A percentile compares a stretch with the other conserved stretches of the same genome.
These are phyloP conservation scores for Astrocystis sublimbata DNA, from an alignment of 495 filamentous ascomycete species.

Conservation along the genomic window DNA sequence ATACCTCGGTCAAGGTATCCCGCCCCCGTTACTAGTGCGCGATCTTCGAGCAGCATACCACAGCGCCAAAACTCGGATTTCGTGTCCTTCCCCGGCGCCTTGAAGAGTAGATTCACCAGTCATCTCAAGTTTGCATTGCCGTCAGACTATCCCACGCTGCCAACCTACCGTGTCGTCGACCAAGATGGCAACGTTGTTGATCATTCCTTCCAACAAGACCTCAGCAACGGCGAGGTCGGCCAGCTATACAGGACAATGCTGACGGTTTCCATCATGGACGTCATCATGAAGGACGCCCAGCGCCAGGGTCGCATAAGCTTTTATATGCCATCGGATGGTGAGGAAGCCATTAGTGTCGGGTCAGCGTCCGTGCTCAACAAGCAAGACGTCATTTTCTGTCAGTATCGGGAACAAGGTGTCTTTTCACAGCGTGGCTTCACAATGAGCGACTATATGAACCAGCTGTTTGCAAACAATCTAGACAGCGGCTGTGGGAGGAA, in stretches of 20 bases:
- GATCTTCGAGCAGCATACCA: slow-evolving; percentile 43
- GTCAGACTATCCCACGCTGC: slow-evolving; percentile 65
- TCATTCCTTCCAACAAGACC: slow-evolving; percentile 60
- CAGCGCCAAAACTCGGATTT: slow-evolving; percentile 70
- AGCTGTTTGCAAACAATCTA: slow-evolving; percentile 86
- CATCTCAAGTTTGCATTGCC: slow-evolving; percentile 74
- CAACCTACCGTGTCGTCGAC: slow-evolving; percentile 85
- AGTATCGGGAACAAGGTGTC: slow-evolving; percentile 92
- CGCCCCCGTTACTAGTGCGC: slow-evolving; percentile 13
- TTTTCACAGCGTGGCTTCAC: slow-evolving; percentile 89
- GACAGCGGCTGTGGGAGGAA: slow-evolving; percentile 84
- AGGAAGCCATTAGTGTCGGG: slow-evolving; percentile 91
- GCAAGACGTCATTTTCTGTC: slow-evolving; percentile 89
- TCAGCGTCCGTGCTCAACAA: slow-evolving; percentile 77
- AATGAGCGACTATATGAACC: slow-evolving; percentile 87
- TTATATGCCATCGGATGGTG: slow-evolving; percentile 96
- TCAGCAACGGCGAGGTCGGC: slow-evolving; percentile 69
- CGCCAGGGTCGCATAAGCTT: slow-evolving; percentile 85
- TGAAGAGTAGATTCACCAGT: slow-evolving; percentile 88
- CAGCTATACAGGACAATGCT: slow-evolving; percentile 64
- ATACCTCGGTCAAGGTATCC: slow-evolving; percentile 12
- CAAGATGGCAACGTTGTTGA: slow-evolving; percentile 80
- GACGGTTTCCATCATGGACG: slow-evolving; percentile 86
- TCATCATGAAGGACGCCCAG: slow-evolving; percentile 88
- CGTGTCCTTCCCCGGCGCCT: slow-evolving; percentile 91